Percentiles rank a stretch among this genome's conserved stretches.
phyloP scores from a whole-genome alignment of 352 stramenopile species.

The Pythium apleroticum region DNA sequence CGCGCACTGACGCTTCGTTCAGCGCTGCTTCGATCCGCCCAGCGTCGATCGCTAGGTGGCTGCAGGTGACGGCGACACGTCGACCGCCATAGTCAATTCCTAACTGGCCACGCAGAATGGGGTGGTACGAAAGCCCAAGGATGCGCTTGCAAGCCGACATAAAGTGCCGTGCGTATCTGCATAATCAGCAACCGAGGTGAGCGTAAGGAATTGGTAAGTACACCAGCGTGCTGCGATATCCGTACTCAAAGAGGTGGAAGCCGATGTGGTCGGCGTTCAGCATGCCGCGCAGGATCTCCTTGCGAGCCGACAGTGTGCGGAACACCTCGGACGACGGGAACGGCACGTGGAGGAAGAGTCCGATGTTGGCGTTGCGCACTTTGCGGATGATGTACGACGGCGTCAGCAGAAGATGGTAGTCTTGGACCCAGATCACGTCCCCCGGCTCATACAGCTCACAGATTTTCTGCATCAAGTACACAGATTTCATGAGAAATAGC shows the following conservation, averaged over 20 bases:
- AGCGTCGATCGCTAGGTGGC: constrained; percentile 87
- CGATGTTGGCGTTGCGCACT: constrained; percentile 89
- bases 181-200: neutral
- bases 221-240: neutral
- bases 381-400: constrained; percentile 94
- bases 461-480: constrained; percentile 39
- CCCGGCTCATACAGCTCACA: constrained; percentile 76
- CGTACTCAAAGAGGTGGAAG: constrained; percentile 94
- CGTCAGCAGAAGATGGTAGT: constrained; percentile 97
- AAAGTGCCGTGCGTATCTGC: constrained; percentile 83
- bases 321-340: constrained; percentile 99
- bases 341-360: constrained; percentile 97
- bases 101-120: constrained; percentile 90
- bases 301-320: constrained; percentile 92
- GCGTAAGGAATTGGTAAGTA: neutral
- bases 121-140: constrained; percentile 92
- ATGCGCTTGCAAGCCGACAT: constrained; percentile 91
- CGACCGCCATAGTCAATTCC: constrained; percentile 95
- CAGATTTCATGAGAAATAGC: neutral
- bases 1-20: constrained; percentile 37
- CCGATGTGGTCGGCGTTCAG: constrained; percentile 92
- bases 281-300: constrained; percentile 89
- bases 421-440: constrained; percentile 97
- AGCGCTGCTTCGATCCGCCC: constrained; percentile 57
- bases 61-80: constrained; percentile 93